Percentiles rank a stretch among this genome's conserved stretches.
Conservation (phyloP, 768 basidiomycete species). For the Boletus rex-veris region DNA sequence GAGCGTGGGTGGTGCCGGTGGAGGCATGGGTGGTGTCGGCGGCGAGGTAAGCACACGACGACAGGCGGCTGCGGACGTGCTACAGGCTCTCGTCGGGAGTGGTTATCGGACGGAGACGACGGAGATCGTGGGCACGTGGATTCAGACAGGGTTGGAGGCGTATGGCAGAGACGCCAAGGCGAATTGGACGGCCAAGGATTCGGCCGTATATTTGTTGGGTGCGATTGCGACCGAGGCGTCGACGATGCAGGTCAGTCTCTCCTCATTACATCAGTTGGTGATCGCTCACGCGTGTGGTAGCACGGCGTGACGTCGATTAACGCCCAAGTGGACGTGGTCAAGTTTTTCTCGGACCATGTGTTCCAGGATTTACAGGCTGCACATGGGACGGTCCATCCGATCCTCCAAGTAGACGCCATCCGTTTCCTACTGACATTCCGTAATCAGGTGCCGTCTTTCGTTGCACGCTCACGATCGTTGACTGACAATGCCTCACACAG, state of each 20-base stretch:
- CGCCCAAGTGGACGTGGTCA: slow-evolving; percentile 86
- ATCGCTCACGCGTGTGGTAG: slow-evolving; percentile 32
- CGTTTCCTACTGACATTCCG: slow-evolving; percentile 93
- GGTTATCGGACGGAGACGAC: slow-evolving; percentile 87
- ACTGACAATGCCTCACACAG: slow-evolving; percentile 35
- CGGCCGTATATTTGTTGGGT: slow-evolving; percentile 89
- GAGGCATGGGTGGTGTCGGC: slow-evolving; percentile 35
- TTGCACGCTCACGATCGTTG: neutral
- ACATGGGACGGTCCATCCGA: slow-evolving; percentile 71
- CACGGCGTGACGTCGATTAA: slow-evolving; percentile 95
- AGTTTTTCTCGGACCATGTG: slow-evolving; percentile 92
- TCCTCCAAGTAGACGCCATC: slow-evolving; percentile 94
- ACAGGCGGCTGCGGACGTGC: slow-evolving; percentile 93
- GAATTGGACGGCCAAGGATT: slow-evolving; percentile 91
- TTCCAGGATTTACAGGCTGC: slow-evolving; percentile 79
- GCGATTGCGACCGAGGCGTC: slow-evolving; percentile 89
- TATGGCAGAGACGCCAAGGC: slow-evolving; percentile 58
- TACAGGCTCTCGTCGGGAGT: slow-evolving; percentile 80
- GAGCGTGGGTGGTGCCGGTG: slow-evolving; percentile 35
- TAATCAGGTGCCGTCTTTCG: slow-evolving; percentile 62
- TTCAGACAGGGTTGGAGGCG: slow-evolving; percentile 64
- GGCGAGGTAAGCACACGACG: slow-evolving; percentile 81
- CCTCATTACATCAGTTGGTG: neutral
- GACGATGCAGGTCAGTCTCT: slow-evolving; percentile 65
- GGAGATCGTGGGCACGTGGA: slow-evolving; percentile 81